Evolutionary conservation across 257 asterid genomes (phyloP).

Genomic region (Ilex asprella): DNA sequence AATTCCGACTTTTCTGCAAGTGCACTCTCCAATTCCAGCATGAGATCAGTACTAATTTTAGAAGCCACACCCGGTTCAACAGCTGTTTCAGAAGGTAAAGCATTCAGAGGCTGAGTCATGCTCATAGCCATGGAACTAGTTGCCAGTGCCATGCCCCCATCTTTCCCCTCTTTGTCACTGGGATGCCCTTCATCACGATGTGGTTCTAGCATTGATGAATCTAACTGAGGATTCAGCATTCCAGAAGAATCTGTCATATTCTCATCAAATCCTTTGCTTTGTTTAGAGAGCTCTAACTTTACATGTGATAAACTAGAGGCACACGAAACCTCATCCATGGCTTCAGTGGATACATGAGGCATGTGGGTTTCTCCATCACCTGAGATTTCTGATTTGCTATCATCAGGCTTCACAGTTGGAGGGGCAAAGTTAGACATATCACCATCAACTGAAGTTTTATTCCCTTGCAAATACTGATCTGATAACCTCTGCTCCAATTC

Average conservation of each 20-base stretch:
- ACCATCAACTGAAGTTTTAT: constrained; percentile 36
- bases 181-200: constrained; percentile 51
- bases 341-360: constrained; percentile 24
- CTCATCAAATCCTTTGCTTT: constrained; percentile 59
- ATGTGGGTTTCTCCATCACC: constrained; percentile 49
- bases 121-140: constrained; percentile 79
- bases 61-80: constrained; percentile 35
- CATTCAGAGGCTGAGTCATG: constrained; percentile 51
- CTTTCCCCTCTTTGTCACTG: constrained; percentile 48
- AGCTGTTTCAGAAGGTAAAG: constrained; percentile 29
- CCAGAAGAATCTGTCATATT: constrained; percentile 80
- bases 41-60: constrained; percentile 31
- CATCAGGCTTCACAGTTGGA: constrained; percentile 43
- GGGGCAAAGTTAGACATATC: constrained; percentile 31
- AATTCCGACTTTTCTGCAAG: constrained; percentile 61
- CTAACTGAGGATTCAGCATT: constrained; percentile 54
- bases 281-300: constrained; percentile 44
- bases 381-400: constrained; percentile 51
- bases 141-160: constrained; percentile 39
- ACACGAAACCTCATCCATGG: constrained; percentile 60
- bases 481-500: constrained; percentile 89
- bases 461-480: constrained; percentile 52
- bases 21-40: constrained; percentile 42
- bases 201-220: constrained; percentile 81
- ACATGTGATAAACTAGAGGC: constrained; percentile 42